Percentiles rank a stretch among this genome's conserved stretches.
phyloP scores from a whole-genome alignment of 1,139 yeast species.

The Candida sanyaensis region DNA sequence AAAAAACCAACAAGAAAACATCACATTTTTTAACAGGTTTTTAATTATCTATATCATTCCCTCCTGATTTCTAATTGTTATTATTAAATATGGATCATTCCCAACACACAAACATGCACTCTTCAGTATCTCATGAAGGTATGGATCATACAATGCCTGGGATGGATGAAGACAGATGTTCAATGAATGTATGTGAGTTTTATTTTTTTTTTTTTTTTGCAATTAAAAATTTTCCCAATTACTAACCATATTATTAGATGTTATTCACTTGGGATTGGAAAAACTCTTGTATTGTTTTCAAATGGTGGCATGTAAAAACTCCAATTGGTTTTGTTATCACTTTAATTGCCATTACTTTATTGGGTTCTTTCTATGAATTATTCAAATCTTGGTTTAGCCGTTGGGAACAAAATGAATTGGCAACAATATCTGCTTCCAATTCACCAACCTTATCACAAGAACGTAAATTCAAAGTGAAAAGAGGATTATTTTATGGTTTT shows the following conservation, averaged over 20 bases:
- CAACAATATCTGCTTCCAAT: constrained; percentile 18
- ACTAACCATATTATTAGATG: constrained; percentile 44
- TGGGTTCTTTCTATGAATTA: constrained; percentile 66
- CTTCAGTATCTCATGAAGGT: constrained; percentile 3
- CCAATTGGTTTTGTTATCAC: constrained; percentile 53
- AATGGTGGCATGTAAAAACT: constrained; percentile 77
- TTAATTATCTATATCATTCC: not conserved
- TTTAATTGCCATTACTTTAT: constrained; percentile 46
- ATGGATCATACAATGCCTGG: constrained; percentile 21
- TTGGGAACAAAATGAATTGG: constrained; percentile 27
- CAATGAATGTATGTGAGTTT: constrained; percentile 51
- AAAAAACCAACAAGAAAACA: too few species aligned
- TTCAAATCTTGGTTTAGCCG: constrained; percentile 38
- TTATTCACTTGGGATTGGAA: constrained; percentile 81
- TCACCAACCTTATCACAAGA: constrained; percentile 16
- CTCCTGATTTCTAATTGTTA: too few species aligned
- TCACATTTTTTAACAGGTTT: not conserved
- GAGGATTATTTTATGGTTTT: constrained; percentile 57
- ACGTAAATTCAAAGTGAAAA: constrained; percentile 27
- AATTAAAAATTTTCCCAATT: not conserved
- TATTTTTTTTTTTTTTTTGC: too few species aligned
- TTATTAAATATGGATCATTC: constrained; percentile 2
- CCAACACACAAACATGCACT: not conserved
- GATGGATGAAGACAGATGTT: constrained; percentile 48
- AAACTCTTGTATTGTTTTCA: constrained; percentile 69